A percentile compares a stretch with the other conserved stretches of the same genome.
These are phyloP conservation scores for Eucalyptus cloeziana DNA, from an alignment of 345 rosid species.

Conservation along the genomic window DNA sequence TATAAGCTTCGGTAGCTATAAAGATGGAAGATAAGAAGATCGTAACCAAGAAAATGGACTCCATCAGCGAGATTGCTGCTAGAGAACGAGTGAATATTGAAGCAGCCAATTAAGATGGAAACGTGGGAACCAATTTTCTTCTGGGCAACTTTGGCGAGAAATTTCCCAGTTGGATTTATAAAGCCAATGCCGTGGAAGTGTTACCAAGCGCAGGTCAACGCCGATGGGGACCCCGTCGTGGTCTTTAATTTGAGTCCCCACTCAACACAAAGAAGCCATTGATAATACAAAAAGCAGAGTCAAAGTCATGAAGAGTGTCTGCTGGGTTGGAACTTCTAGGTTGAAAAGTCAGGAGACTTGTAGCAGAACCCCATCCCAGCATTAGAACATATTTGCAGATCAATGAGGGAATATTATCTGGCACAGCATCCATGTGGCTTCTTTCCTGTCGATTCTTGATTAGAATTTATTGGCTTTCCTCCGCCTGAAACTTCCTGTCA, in stretches of 20 bases:
- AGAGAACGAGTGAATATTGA: neutral
- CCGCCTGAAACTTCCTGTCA: neutral
- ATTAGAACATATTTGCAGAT: neutral
- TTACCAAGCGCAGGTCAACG: neutral
- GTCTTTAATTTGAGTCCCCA: neutral
- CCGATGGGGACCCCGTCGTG: neutral
- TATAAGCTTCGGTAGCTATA: neutral
- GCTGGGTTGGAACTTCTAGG: neutral
- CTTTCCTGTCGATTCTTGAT: neutral
- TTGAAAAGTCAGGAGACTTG: neutral
- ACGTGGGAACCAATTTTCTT: neutral
- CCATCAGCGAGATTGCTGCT: neutral
- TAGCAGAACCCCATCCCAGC: neutral
- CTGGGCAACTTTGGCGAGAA: neutral
- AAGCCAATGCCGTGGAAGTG: neutral
- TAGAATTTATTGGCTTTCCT: neutral
- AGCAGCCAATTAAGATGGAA: neutral
- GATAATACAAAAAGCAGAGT: neutral
- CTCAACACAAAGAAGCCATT: neutral
- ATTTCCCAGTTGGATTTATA: neutral
- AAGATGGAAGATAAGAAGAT: conserved; percentile 4
- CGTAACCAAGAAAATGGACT: neutral
- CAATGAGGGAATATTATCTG: neutral
- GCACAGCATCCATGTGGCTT: neutral
- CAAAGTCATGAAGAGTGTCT: neutral